Conservation (phyloP, 176 grass and related monocot species). For the Coix lacrymajobi region DNA sequence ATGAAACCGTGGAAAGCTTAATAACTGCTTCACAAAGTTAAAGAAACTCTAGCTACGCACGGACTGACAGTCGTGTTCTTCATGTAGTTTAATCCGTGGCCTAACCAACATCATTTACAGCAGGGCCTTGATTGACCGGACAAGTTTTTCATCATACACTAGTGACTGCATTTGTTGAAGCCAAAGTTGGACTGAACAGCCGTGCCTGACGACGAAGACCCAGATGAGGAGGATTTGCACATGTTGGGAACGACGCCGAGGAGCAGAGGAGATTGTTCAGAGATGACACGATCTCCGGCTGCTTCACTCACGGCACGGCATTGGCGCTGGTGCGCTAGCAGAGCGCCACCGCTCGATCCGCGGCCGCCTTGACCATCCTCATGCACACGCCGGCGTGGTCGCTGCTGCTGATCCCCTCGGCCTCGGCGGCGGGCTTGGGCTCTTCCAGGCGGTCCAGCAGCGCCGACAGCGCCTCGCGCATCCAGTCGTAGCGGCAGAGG, state of each 20-base stretch:
- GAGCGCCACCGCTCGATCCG: conserved; percentile 52
- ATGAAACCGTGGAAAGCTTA: too few species aligned
- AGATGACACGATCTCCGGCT: too few species aligned
- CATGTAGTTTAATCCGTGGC: background rate
- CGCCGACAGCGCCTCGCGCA: conserved; percentile 76
- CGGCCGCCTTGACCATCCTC: conserved; percentile 33
- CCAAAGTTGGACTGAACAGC: background rate
- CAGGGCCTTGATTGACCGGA: background rate
- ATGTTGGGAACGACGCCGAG: too few species aligned
- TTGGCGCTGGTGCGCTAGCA: conserved; percentile 19
- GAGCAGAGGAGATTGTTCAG: too few species aligned
- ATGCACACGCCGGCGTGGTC: conserved; percentile 32
- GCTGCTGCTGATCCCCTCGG: background rate
- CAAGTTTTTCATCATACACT: too few species aligned
- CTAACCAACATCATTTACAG: background rate
- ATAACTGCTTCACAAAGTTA: background rate
- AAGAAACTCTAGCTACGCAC: background rate
- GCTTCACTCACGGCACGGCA: too few species aligned
- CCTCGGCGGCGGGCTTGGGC: background rate
- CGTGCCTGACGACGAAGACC: too few species aligned
- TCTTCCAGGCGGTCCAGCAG: conserved; percentile 29
- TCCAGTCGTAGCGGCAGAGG: conserved; percentile 89
- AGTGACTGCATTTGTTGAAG: too few species aligned
- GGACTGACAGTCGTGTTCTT: background rate
- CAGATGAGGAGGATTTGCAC: too few species aligned